Base-by-base conservation (phyloP, 106 monocot genomes). In the Phalaenopsis equestris region DNA sequence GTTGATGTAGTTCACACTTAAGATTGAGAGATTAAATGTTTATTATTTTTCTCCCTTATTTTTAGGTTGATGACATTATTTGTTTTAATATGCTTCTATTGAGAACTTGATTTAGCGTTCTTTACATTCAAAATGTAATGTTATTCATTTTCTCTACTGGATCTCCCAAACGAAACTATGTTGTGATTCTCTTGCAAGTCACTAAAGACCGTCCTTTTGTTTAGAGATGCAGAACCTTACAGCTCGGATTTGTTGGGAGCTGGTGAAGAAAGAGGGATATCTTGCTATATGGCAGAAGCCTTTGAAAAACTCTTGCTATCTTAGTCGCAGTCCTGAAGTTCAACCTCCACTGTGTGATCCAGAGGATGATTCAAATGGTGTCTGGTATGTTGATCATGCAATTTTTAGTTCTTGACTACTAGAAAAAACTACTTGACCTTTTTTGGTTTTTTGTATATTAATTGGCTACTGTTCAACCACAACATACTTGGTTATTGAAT, bases 201-300 rank as follows among this genome's bases (percentile, higher is more conserved):
- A 21, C 43, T 74, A n/a, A 74, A 12, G 4, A 74, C 8, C 9
- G 43, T 74, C 18, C 45, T 49, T 30, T 76, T 30, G 18, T 47
- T 68, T 79, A 98, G 98, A 92, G 55, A 98, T 98, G 98, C 92
- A 98, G 73, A 83, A 91, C 57, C 91, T 98, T 81, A 93, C 98
- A 36, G 11, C 77, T 56, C 86, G 92, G 9, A 81, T 98, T 67
- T 98, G 94, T 81, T 98, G 98, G 98, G 85, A 92, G 83, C 89
- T 98, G 82, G 91, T 94, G 81, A 94, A 93, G 85, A 98, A 98
- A 80, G 92, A 92, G 78, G 92, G 98, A 36, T 94, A 98, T 64
- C 82, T 94, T 87, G 94, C 98, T 77, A 86, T 98, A 81, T 98
- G 98, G 98, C 84, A 73, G 86, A 98, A 98, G 80, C 98, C 98